Percentiles rank a stretch among this genome's conserved stretches.
These are phyloP conservation scores for Aureobasidium sp. DNA, from an alignment of 2,329 filamentous ascomycete genomes.

Conservation along the genomic window DNA sequence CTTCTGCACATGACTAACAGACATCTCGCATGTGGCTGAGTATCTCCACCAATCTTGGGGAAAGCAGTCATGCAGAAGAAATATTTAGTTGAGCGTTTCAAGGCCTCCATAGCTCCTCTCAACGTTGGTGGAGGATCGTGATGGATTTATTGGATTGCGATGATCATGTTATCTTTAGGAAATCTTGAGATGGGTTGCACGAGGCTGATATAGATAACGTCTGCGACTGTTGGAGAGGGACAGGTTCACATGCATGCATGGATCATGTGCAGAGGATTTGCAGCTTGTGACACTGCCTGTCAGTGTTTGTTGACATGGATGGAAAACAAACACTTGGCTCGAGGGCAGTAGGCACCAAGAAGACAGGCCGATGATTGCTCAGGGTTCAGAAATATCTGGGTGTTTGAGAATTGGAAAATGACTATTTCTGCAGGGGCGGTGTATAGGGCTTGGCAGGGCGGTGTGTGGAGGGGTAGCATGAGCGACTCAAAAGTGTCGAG, in stretches of 20 bases:
- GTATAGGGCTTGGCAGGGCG: constrained; percentile 12
- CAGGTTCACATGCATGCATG: not conserved
- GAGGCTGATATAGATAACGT: not conserved
- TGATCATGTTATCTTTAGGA: not conserved
- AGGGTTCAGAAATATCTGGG: not conserved
- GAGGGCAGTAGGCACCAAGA: too few relatives aligned
- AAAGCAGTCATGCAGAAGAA: not conserved
- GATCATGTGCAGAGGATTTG: constrained; percentile 1
- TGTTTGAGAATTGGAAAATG: not conserved
- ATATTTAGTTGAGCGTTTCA: constrained; percentile 1
- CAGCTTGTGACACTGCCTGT: not conserved
- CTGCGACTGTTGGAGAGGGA: not conserved
- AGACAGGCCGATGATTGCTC: not conserved
- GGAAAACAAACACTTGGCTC: not conserved
- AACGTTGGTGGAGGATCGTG: not conserved
- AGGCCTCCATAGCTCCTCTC: not conserved
- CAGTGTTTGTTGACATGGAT: not conserved
- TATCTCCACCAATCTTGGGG: not conserved
- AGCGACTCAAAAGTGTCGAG: not conserved
- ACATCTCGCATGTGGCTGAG: not conserved
- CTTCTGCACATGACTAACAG: not conserved
- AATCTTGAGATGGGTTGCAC: not conserved
- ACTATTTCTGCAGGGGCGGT: not conserved
- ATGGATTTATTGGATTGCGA: not conserved
- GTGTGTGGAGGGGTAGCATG: constrained; percentile 5